A percentile compares a stretch with the other conserved stretches of the same genome.
phyloP scores from a whole-genome alignment of 371 early-diverging fungal species.

The Mucor piriformis region DNA sequence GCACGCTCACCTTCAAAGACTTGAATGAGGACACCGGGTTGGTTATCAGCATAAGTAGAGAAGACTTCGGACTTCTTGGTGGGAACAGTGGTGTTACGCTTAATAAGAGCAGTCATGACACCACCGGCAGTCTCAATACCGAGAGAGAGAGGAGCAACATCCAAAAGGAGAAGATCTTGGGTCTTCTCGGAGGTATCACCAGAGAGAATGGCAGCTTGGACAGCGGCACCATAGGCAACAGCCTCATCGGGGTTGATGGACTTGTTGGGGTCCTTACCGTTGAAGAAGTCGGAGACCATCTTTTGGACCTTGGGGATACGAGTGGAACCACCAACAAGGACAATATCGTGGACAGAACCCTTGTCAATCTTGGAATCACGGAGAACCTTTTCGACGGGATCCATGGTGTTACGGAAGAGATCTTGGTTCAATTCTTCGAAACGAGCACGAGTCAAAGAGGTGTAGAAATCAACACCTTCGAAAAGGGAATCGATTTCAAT shows the following conservation, averaged over 20 bases:
- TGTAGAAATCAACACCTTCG: conserved; percentile 84
- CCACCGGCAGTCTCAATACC: conserved; percentile 94
- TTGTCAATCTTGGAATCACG: conserved; percentile 93
- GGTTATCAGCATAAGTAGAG: conserved; percentile 83
- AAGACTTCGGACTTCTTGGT: conserved; percentile 87
- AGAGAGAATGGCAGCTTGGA: conserved; percentile 88
- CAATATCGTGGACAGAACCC: conserved; percentile 88
- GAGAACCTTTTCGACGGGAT: conserved; percentile 80
- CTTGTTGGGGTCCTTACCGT: conserved; percentile 93
- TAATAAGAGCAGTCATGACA: conserved; percentile 70
- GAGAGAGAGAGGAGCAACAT: conserved; percentile 87
- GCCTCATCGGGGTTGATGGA: conserved; percentile 97
- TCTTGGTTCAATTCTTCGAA: conserved; percentile 93
- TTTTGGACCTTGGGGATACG: conserved; percentile 99
- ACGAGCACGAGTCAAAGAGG: conserved; percentile 88
- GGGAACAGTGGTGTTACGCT: conserved; percentile 89
- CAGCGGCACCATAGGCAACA: conserved; percentile 97
- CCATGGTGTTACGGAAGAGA: conserved; percentile 82
- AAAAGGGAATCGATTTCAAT: conserved; percentile 89
- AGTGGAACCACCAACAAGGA: conserved; percentile 98
- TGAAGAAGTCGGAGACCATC: conserved; percentile 93
- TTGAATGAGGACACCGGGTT: conserved; percentile 89
- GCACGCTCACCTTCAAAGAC: conserved; percentile 95
- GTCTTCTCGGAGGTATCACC: conserved; percentile 56
- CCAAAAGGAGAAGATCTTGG: conserved; percentile 76